Evolutionary conservation across 106 monocot species (phyloP).

Genomic region (Dendrobium chrysotoxum): DNA sequence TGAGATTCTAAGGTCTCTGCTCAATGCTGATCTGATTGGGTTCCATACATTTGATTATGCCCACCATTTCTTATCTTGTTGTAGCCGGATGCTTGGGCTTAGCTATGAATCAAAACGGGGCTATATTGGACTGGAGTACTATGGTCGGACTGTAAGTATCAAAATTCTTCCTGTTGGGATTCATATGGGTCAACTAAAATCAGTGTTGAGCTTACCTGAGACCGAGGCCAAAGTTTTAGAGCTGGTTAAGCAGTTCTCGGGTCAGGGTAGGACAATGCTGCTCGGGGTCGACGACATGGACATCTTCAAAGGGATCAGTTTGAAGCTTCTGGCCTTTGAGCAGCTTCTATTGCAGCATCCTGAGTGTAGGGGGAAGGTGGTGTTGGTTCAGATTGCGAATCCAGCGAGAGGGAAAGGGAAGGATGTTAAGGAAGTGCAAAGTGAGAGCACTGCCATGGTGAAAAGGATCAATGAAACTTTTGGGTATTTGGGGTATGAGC

Average conservation of each 20-base stretch:
- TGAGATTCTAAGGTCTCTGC: slow-evolving; percentile 37
- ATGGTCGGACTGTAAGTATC: slow-evolving; percentile 41
- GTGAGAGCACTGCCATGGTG: slow-evolving; percentile 34
- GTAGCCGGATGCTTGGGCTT: slow-evolving; percentile 46
- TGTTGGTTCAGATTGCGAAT: slow-evolving; percentile 54
- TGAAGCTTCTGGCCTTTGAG: slow-evolving; percentile 52
- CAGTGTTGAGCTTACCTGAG: slow-evolving; percentile 27
- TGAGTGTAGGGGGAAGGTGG: slow-evolving; percentile 32
- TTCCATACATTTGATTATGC: slow-evolving; percentile 69
- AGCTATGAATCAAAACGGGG: slow-evolving; percentile 43
- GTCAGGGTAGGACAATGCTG: slow-evolving; percentile 24
- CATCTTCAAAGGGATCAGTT: slow-evolving; percentile 56
- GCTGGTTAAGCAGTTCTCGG: slow-evolving; percentile 24
- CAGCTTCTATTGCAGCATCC: slow-evolving; percentile 38
- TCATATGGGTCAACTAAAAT: slow-evolving; percentile 44
- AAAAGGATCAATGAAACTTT: slow-evolving; percentile 39
- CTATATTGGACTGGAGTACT: slow-evolving; percentile 56
- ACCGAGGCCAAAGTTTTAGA: slow-evolving; percentile 28
- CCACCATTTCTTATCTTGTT: slow-evolving; percentile 54
- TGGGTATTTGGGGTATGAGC: slow-evolving; percentile 31
- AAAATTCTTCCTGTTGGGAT: slow-evolving; percentile 63
- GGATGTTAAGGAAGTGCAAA: slow-evolving; percentile 40
- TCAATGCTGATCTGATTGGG: slow-evolving; percentile 47
- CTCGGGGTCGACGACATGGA: slow-evolving; percentile 60
- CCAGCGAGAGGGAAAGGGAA: slow-evolving; percentile 41